phyloP scores from a whole-genome alignment of 345 rosid species.

The Ceriops zippeliana region DNA sequence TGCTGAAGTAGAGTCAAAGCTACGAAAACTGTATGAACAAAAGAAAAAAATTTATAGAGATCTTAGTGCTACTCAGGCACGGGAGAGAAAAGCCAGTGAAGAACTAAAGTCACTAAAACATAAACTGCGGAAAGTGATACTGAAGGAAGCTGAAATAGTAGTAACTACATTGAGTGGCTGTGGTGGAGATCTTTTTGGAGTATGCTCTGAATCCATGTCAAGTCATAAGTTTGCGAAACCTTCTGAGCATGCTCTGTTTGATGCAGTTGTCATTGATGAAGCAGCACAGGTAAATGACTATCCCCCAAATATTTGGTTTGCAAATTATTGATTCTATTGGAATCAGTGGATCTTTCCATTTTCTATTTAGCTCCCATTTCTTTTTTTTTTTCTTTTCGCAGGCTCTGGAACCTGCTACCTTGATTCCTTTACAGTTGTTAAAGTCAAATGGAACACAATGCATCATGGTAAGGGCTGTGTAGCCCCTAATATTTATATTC shows the following conservation, averaged over 20 bases:
- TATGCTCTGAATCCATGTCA: constrained; percentile 80
- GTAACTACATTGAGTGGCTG: constrained; percentile 93
- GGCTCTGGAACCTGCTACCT: constrained; percentile 99
- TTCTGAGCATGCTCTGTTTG: constrained; percentile 77
- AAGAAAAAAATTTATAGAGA: constrained; percentile 81
- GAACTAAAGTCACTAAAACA: constrained; percentile 62
- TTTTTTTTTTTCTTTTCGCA: constrained; percentile 30
- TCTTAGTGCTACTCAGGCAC: constrained; percentile 76
- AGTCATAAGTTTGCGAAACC: constrained; percentile 64
- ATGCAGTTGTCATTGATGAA: constrained; percentile 94
- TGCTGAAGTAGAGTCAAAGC: constrained; percentile 57
- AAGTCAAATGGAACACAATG: constrained; percentile 85
- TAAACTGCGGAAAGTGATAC: constrained; percentile 72
- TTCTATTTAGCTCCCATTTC: neutral
- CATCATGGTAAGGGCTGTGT: constrained; percentile 61
- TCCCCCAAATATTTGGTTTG: no score
- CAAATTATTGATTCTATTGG: constrained; percentile 5
- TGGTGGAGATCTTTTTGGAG: constrained; percentile 94
- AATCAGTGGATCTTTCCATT: constrained; percentile 11
- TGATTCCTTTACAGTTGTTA: constrained; percentile 91
- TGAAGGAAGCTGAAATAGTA: constrained; percentile 93
- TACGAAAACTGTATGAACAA: constrained; percentile 70
- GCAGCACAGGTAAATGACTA: constrained; percentile 73
- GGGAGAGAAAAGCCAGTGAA: constrained; percentile 66
- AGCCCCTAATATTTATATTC: neutral